Percentiles rank a stretch among this genome's conserved stretches.
phyloP scores from a whole-genome alignment of 768 basidiomycete species.

The Mycena sanguinolenta region DNA sequence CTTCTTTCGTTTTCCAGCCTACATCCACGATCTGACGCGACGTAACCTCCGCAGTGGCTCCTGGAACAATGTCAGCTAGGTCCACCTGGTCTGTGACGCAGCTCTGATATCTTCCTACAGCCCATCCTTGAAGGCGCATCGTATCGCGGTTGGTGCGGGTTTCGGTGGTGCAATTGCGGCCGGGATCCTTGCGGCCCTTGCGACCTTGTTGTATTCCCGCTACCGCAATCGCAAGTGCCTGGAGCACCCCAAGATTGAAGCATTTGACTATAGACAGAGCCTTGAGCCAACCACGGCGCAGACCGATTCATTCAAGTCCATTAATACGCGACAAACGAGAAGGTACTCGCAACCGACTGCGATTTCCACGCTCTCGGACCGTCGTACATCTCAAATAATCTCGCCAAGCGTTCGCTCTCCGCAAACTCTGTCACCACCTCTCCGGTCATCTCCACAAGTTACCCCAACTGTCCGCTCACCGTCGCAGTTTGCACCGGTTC shows the following conservation, averaged over 20 bases:
- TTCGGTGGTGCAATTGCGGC: conserved; percentile 40
- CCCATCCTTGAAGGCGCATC: conserved; percentile 28
- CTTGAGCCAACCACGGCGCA: not conserved
- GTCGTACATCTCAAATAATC: not conserved
- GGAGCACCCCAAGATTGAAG: conserved; percentile 8
- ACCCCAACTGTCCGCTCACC: not conserved
- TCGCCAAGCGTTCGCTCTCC: not conserved
- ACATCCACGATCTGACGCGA: not conserved
- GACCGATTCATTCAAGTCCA: no score
- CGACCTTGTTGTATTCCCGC: conserved; percentile 26
- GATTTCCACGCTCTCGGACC: not conserved
- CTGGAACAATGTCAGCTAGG: conserved; percentile 45
- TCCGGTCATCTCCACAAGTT: no score
- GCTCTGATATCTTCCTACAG: conserved; percentile 10
- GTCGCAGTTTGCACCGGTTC: not conserved
- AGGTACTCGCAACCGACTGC: not conserved
- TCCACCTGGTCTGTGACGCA: not conserved
- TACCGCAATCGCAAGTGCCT: not conserved
- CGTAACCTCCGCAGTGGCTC: conserved; percentile 41
- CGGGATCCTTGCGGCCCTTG: conserved; percentile 28
- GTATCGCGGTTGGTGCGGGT: conserved; percentile 36
- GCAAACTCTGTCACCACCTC: not conserved
- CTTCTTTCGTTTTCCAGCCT: not conserved
- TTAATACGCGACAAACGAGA: no score
- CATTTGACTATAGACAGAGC: conserved; percentile 2